Evolutionary conservation across 305 asterid genomes (phyloP).

Genomic region (Fraxinus paxiana): DNA sequence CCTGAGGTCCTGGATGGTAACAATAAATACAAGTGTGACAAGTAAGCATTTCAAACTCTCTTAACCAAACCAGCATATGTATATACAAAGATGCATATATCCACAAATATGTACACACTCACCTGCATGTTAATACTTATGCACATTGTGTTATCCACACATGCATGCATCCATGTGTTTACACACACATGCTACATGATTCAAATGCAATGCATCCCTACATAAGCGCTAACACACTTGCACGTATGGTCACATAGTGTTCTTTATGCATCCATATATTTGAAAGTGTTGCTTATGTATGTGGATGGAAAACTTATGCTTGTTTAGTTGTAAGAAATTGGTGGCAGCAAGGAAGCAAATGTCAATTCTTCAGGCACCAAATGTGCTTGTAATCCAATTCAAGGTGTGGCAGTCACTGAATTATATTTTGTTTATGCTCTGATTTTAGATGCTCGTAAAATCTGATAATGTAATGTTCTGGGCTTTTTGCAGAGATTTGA

Average conservation of each 20-base stretch:
- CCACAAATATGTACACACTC: not conserved
- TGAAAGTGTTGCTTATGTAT: slow-evolving; percentile 15
- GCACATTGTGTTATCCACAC: not conserved
- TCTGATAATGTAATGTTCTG: slow-evolving; percentile 15
- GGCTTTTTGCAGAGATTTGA: slow-evolving; percentile 72
- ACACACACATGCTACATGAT: not conserved
- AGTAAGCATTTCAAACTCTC: slow-evolving; percentile 45
- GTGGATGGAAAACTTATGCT: slow-evolving; percentile 33
- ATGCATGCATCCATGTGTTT: not conserved
- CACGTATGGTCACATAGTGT: not conserved
- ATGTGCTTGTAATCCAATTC: slow-evolving; percentile 89
- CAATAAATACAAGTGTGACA: slow-evolving; percentile 88
- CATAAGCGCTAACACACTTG: not conserved
- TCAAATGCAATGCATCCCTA: not conserved
- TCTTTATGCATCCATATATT: slow-evolving; percentile 5
- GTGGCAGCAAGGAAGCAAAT: slow-evolving; percentile 92
- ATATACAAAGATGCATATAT: not conserved
- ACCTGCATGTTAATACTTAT: not conserved
- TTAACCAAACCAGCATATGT: not conserved
- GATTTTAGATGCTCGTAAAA: slow-evolving; percentile 4
- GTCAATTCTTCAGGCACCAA: slow-evolving; percentile 88
- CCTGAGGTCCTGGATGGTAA: slow-evolving; percentile 90
- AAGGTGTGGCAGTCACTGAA: slow-evolving; percentile 50
- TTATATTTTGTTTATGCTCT: slow-evolving; percentile 17
- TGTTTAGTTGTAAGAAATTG: slow-evolving; percentile 85